These are phyloP conservation scores for Backusella liffmaniae DNA, from an alignment of 192 early-diverging fungal species.

Conservation along the genomic window DNA sequence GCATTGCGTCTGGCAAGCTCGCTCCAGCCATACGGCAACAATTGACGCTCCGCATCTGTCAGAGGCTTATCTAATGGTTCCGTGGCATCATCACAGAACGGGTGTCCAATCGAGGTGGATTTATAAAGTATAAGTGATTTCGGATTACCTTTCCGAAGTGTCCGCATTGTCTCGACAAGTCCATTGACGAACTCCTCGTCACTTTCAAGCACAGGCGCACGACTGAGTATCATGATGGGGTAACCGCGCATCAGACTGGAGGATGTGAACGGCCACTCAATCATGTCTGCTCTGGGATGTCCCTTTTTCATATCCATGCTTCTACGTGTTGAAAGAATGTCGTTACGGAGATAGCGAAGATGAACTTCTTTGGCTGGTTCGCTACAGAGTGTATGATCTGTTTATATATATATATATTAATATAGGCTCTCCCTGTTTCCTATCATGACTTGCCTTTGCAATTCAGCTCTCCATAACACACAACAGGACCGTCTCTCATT, in stretches of 20 bases:
- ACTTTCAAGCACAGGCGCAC: slow-evolving; percentile 34
- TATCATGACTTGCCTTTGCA: slow-evolving; percentile 38
- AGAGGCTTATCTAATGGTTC: slow-evolving; percentile 34
- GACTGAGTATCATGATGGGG: slow-evolving; percentile 47
- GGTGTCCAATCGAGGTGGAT: slow-evolving; percentile 45
- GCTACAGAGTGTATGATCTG: slow-evolving; percentile 38
- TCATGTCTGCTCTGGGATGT: slow-evolving; percentile 35
- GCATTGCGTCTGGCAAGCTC: slow-evolving; percentile 46
- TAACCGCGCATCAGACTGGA: slow-evolving; percentile 25
- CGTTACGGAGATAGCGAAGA: slow-evolving; percentile 49
- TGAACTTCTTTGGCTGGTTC: slow-evolving; percentile 3
- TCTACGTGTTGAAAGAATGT: slow-evolving; percentile 37
- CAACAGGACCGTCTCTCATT: slow-evolving; percentile 48
- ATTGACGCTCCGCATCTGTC: slow-evolving; percentile 31
- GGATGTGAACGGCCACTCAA: slow-evolving; percentile 45
- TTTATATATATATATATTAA: neutral
- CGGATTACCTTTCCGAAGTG: slow-evolving; percentile 34
- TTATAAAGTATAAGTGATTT: slow-evolving; percentile 47
- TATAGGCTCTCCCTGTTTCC: neutral
- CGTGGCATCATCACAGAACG: slow-evolving; percentile 42
- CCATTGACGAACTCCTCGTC: slow-evolving; percentile 38
- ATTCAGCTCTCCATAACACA: slow-evolving; percentile 53
- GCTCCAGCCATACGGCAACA: slow-evolving; percentile 34
- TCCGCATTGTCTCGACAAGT: slow-evolving; percentile 32
- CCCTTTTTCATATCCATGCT: slow-evolving; percentile 1